These are phyloP conservation scores for Stemphylium beticola DNA, from an alignment of 2,329 filamentous ascomycete species.

Conservation along the genomic window DNA sequence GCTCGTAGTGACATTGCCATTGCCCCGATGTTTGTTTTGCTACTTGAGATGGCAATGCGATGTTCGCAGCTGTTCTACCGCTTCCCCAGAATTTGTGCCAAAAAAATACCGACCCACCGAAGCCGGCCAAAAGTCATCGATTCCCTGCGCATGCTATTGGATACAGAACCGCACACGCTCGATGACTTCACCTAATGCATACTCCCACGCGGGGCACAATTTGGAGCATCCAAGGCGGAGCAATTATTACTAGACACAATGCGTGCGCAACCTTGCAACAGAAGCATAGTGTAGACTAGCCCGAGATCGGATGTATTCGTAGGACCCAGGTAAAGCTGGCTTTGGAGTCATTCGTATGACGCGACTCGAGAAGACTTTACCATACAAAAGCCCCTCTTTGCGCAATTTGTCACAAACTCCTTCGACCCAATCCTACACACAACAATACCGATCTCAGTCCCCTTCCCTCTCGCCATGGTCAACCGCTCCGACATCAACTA, in stretches of 20 bases:
- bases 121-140: constrained; percentile 40
- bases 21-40: constrained; percentile 12
- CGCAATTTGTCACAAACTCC: constrained; percentile 6
- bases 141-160: constrained; percentile 36
- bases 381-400: constrained; percentile 11
- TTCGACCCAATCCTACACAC: neutral
- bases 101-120: constrained; percentile 31
- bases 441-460: constrained; percentile 1
- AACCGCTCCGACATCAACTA: constrained; percentile 77
- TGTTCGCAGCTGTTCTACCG: constrained; percentile 22
- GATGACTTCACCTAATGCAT: constrained; percentile 31
- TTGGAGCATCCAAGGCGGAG: constrained; percentile 4
- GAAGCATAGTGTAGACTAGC: constrained; percentile 12
- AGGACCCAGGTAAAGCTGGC: constrained; percentile 7
- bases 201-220: constrained; percentile 13
- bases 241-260: constrained; percentile 2
- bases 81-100: constrained; percentile 25
- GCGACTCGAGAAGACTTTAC: constrained; percentile 27
- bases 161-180: constrained; percentile 11
- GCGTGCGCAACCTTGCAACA: neutral
- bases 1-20: constrained; percentile 49
- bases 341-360: constrained; percentile 41
- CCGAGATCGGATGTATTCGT: constrained; percentile 31
- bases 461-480: constrained; percentile 62
- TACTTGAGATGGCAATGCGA: constrained; percentile 18